Conservation (phyloP, 805 yeast species). For the Yarrowia sp. region DNA sequence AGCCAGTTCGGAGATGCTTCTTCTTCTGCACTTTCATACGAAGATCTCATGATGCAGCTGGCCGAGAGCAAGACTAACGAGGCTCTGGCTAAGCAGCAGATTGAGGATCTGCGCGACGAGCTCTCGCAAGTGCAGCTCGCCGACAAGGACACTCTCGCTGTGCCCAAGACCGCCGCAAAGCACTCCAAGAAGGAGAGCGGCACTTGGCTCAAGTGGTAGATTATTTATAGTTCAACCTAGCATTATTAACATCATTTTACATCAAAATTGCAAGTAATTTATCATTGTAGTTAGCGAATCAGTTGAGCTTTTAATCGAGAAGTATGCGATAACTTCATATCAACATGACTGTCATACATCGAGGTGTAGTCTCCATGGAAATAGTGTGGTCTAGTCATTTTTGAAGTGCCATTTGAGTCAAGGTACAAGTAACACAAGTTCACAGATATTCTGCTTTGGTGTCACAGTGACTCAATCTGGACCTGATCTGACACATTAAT, state of each 20-base stretch:
- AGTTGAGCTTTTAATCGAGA: no score
- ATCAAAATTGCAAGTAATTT: background rate
- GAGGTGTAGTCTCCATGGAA: no score
- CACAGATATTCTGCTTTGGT: no score
- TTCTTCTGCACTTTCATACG: slow-evolving; percentile 43
- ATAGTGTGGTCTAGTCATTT: no score
- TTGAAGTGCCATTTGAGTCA: no score
- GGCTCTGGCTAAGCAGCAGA: slow-evolving; percentile 47
- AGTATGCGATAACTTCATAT: no score
- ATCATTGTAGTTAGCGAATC: no score
- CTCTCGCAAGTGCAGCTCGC: slow-evolving; percentile 30
- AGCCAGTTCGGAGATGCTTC: slow-evolving; percentile 43
- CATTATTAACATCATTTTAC: slow-evolving; percentile 5
- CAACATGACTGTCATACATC: no score
- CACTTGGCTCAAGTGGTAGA: slow-evolving; percentile 38
- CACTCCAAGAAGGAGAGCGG: slow-evolving; percentile 39
- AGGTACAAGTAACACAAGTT: no score
- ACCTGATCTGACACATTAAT: background rate
- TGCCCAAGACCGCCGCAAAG: slow-evolving; percentile 32
- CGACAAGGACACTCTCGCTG: slow-evolving; percentile 24
- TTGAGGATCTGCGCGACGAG: slow-evolving; percentile 45
- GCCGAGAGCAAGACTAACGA: slow-evolving; percentile 47
- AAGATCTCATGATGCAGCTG: slow-evolving; percentile 46
- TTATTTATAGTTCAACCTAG: slow-evolving; percentile 37
- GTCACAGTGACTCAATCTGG: background rate